Evolutionary conservation across 2,329 filamentous ascomycete species (phyloP), one percentile per base, ranked within the genome.

Genomic region (Botrytis aclada): DNA sequence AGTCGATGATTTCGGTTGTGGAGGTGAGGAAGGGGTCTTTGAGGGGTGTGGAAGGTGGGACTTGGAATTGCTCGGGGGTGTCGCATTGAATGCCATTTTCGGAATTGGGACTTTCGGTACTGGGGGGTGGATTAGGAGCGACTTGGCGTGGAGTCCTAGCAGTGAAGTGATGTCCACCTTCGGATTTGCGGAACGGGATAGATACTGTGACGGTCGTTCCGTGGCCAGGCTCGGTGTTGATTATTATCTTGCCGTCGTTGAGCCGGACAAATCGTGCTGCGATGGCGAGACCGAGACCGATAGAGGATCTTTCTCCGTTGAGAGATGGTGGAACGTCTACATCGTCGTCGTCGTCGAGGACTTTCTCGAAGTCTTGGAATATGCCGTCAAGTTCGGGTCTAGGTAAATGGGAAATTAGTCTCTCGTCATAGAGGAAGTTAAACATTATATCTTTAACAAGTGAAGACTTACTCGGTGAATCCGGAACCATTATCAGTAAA

Each of bases 391-490:
- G 80, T 74, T 84, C 88, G 83, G 54, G 81, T 83, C 72, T 88
- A 82, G 74, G 94, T 92, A 87, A 97, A 83, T 85, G 93, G 47
- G 83, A 81, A 0, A 94, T 94, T 0, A 93, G 93, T 79, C 97
- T 94, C 51, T 92, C 84, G 0, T 97, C 86, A 2, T 88, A 87
- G 70, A 2, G 96, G 87, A 77, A 97, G 93, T 1, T 90, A 88
- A 1, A 88, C 87, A 29, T 85, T 86, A 8, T 82, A 82, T 1
- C 87, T 12, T 85, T 2, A 84, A 81, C 0, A 3, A 7, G 12
- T n/a, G 5, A 22, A 69, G 7, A 41, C 70, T 51, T 70, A 45
- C 63, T 78, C 77, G 0, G 76, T 73, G 22, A 78, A 71, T 8
- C 77, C 77, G 25, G 45, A 66, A 4, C 77, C 77, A 22, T 75